These are phyloP conservation scores for Penicillium sp. DNA, from an alignment of 2,329 filamentous ascomycete genomes.

Conservation along the genomic window DNA sequence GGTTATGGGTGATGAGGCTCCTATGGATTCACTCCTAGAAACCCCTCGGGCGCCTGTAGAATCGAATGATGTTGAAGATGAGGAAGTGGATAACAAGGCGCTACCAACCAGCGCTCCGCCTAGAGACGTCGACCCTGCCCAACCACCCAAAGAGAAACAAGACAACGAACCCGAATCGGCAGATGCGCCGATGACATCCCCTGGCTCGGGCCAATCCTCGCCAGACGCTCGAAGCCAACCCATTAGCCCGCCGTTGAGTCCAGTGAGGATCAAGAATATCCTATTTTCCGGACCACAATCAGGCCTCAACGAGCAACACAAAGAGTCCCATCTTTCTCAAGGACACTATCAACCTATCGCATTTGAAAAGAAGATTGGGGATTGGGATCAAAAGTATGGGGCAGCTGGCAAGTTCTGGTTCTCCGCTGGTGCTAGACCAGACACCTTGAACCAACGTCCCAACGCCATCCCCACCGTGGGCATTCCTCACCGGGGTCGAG, in stretches of 20 bases:
- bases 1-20: conserved; percentile 16
- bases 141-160: background rate
- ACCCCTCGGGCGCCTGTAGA: conserved; percentile 12
- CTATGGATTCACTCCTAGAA: conserved; percentile 13
- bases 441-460: conserved; percentile 6
- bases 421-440: conserved; percentile 8
- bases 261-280: conserved; percentile 42
- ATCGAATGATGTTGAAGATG: conserved; percentile 10
- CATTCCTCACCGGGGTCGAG: conserved; percentile 27
- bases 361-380: conserved; percentile 48
- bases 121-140: background rate
- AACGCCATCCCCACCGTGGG: conserved; percentile 39
- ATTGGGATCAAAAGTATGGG: conserved; percentile 53
- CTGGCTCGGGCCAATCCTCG: conserved; percentile 11
- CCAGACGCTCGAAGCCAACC: conserved; percentile 23
- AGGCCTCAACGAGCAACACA: conserved; percentile 3
- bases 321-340: conserved; percentile 27
- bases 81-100: conserved; percentile 7
- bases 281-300: conserved; percentile 36
- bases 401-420: conserved; percentile 46
- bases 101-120: background rate
- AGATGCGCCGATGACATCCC: conserved; percentile 4
- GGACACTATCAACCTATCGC: conserved; percentile 51
- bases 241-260: conserved; percentile 41
- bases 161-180: background rate